Evolutionary conservation across 164 flowering plant species (phyloP).

Genomic region (Chimonanthus praecox): DNA sequence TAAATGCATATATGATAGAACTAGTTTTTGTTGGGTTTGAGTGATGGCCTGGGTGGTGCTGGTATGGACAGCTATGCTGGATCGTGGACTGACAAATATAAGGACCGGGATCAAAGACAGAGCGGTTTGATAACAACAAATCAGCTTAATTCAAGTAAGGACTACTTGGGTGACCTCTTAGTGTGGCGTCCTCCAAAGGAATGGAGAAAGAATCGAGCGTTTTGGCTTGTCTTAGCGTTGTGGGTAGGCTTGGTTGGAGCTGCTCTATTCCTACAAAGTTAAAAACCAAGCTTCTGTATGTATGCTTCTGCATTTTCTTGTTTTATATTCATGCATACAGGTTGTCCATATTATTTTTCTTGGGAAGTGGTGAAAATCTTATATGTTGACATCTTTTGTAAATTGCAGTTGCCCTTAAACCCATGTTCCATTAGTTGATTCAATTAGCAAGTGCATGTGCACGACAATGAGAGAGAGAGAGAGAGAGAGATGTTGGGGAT

Average conservation of each 20-base stretch:
- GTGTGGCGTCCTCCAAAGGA: constrained; percentile 74
- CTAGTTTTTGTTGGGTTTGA: too few relatives aligned
- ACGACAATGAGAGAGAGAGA: neutral
- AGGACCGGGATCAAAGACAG: constrained; percentile 34
- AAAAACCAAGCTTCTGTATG: constrained; percentile 2
- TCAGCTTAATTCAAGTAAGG: constrained; percentile 56
- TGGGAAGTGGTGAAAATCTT: neutral
- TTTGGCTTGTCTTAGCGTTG: constrained; percentile 59
- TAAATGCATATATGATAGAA: too few relatives aligned
- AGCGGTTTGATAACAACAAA: constrained; percentile 40
- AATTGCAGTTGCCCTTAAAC: neutral
- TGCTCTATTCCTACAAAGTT: constrained; percentile 54
- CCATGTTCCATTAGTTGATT: neutral
- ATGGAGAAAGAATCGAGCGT: constrained; percentile 49
- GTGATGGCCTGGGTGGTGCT: neutral
- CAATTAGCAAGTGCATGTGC: neutral
- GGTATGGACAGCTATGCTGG: constrained; percentile 54
- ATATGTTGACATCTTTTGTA: neutral
- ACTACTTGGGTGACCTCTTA: constrained; percentile 57
- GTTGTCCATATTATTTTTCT: constrained; percentile 3
- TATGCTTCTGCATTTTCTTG: neutral
- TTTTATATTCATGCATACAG: neutral
- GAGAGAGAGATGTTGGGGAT: neutral
- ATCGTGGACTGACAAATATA: constrained; percentile 74
- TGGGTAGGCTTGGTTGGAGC: constrained; percentile 69